These are phyloP conservation scores for Neoscytalidium dimidiatum DNA, from an alignment of 2,329 filamentous ascomycete species.

Conservation along the genomic window DNA sequence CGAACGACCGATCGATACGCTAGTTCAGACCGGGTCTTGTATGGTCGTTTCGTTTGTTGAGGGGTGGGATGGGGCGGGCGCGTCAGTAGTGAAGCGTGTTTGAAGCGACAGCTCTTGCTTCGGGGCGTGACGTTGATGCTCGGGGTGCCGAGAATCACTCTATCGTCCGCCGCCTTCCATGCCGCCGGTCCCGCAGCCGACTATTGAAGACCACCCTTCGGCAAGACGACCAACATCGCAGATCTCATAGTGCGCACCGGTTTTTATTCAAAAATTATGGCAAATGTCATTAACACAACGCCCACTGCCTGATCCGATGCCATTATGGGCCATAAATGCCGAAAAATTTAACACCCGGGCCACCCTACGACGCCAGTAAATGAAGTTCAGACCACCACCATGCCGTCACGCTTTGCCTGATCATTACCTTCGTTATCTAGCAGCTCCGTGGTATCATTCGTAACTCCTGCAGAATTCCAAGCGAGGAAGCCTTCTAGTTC, in stretches of 20 bases:
- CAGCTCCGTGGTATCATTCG: constrained; percentile 2
- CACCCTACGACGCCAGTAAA: not conserved
- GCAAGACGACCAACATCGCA: not conserved
- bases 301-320: not conserved
- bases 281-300: constrained; percentile 1
- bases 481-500: not conserved
- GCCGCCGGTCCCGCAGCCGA: not conserved
- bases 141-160: constrained; percentile 5
- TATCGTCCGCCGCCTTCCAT: not conserved
- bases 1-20: constrained; percentile 11
- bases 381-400: not conserved
- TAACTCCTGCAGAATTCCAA: not conserved
- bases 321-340: not conserved
- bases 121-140: constrained; percentile 16
- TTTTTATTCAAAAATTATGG: no score
- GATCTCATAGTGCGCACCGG: no score
- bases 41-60: not conserved
- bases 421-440: constrained; percentile 11
- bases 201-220: not conserved
- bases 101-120: constrained; percentile 7
- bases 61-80: not conserved
- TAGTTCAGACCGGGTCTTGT: not conserved
- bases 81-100: not conserved
- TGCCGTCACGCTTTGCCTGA: constrained; percentile 2
- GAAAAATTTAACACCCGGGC: not conserved